These are phyloP conservation scores for Aureobasidium sp. DNA, from an alignment of 2,329 filamentous ascomycete species.

Conservation along the genomic window DNA sequence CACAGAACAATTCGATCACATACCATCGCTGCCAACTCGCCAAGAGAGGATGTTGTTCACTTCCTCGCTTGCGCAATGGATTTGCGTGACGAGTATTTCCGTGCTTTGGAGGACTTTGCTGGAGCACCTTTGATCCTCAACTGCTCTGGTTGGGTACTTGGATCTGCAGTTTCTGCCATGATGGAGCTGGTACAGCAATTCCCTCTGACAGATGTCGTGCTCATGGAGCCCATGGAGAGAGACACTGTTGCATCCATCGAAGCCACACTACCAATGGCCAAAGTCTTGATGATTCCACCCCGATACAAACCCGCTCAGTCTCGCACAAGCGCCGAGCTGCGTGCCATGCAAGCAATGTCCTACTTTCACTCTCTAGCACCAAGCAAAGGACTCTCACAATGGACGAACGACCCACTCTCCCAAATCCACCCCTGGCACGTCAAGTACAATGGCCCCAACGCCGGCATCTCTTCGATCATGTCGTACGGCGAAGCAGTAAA, in stretches of 20 bases:
- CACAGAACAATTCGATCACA: conserved; percentile 50
- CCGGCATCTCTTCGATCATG: conserved; percentile 58
- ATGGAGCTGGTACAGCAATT: conserved; percentile 49
- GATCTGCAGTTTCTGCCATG: conserved; percentile 61
- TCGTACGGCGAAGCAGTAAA: conserved; percentile 60
- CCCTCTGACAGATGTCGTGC: conserved; percentile 56
- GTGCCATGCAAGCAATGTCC: conserved; percentile 71
- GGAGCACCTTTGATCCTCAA: conserved; percentile 61
- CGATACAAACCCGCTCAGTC: conserved; percentile 50
- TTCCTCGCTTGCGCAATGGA: conserved; percentile 60
- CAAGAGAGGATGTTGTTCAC: conserved; percentile 59
- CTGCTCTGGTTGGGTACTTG: conserved; percentile 66
- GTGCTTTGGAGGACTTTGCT: conserved; percentile 35
- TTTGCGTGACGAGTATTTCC: conserved; percentile 53
- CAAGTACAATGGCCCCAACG: conserved; percentile 45
- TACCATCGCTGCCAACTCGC: conserved; percentile 57
- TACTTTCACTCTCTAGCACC: conserved; percentile 56
- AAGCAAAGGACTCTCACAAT: conserved; percentile 30
- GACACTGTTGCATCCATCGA: conserved; percentile 38
- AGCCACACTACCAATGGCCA: conserved; percentile 36
- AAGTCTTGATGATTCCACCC: conserved; percentile 52
- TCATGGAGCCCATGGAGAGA: conserved; percentile 50
- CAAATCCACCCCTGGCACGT: conserved; percentile 55
- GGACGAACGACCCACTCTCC: conserved; percentile 52
- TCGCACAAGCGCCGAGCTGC: conserved; percentile 58